Evolutionary conservation across 1,284 basidiomycete genomes (phyloP), one percentile per base, ranked within the genome.

Genomic region (Vanrija sp.): DNA sequence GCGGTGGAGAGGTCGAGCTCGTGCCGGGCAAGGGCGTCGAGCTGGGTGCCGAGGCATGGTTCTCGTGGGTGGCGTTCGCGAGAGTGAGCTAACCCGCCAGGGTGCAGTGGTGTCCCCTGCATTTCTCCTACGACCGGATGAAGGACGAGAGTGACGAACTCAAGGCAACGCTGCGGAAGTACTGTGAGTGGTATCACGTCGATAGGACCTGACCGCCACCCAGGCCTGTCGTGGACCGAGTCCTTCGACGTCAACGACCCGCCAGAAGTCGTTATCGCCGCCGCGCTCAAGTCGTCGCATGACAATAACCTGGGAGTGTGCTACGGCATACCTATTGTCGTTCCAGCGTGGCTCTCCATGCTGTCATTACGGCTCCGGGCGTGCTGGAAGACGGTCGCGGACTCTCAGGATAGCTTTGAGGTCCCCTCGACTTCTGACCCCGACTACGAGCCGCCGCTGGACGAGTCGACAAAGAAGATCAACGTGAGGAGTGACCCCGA

Each of bases 361-460:
- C 55, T 74, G 9, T 20, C 53, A 14, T 25, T 35, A 10, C 54
- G 60, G 2, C 47, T 68, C 15, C 49, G 43, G 7, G 50, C 51
- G 2, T 66, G 69, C 57, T 72, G 71, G 72, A 69, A 69, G 43
- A 57, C 61, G 39, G 60, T 59, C 23, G 69, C 67, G 7, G 71
- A 72, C 54, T 59, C 54, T 9, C 49, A 68, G 48, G 68, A 72
- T 47, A 68, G 64, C 42, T 73, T 72, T 45, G 16, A 16, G 1
- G 18, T 72, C n/a, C 72, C 72, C 4, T 31, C 31, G 9, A 31
- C 31, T 4, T 31, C 31, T 14, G 54, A 65, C 24, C 45, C 45
- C 3, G 49, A 51, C 8, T 50, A 51, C 18, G 44, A 48, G 15
- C 70, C 70, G 3, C 38, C 45, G 12, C 18, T 65, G 8, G 65